A percentile compares a stretch with the other conserved stretches of the same genome.
Evolutionary conservation across 495 filamentous ascomycete species (phyloP).

Genomic region (Amniculicola lignicola): DNA sequence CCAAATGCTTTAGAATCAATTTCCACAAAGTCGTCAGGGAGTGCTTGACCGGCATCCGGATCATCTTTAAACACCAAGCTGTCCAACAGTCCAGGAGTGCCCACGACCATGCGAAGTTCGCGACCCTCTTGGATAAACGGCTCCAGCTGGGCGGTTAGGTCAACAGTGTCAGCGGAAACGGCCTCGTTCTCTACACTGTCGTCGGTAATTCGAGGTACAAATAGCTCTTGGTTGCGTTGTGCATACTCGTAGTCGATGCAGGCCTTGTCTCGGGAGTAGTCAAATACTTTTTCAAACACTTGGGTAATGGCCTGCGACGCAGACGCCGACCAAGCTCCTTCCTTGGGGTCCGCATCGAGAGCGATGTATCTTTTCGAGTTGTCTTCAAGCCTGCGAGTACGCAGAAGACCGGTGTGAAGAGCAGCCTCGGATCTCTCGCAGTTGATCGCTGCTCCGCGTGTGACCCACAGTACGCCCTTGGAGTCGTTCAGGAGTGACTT

Average conservation of each 20-base stretch:
- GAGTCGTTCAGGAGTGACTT: neutral
- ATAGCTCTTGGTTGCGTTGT: neutral
- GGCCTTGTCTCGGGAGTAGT: neutral
- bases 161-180: neutral
- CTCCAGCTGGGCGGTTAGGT: neutral
- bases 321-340: neutral
- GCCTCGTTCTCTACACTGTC: neutral
- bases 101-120: neutral
- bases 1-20: constrained; percentile 6
- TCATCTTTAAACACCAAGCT: constrained; percentile 2
- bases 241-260: constrained; percentile 3
- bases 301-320: neutral
- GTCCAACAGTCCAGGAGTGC: constrained; percentile 2
- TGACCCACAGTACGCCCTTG: constrained; percentile 9
- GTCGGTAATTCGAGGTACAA: neutral
- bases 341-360: constrained; percentile 1
- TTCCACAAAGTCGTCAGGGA: neutral
- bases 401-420: neutral
- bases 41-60: neutral
- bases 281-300: neutral
- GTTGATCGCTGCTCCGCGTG: neutral
- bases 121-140: neutral
- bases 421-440: neutral
- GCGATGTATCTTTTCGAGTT: neutral
- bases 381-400: constrained; percentile 1